Base-by-base conservation (phyloP, 768 basidiomycete genomes). In the Mycena rebaudengoi region DNA sequence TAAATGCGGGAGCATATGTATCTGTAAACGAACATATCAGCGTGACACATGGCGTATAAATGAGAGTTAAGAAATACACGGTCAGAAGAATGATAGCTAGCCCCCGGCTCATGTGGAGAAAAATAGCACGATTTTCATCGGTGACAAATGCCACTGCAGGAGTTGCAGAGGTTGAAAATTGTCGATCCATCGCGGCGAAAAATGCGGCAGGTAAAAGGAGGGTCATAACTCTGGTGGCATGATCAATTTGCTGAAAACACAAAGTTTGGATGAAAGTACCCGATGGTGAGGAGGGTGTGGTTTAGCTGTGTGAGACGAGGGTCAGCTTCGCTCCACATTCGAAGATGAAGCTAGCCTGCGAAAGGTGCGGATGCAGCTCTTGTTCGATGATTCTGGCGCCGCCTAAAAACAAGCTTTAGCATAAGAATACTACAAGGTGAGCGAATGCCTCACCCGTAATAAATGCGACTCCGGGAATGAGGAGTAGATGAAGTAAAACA, bases 391-490 rank as follows among this genome's bases (percentile, higher is more conserved):
- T 79, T 21, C 83, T 81, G n/a, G 86, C 87, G 44, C 91, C 91
- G 23, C 91, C 81, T 5, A 83, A 16, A 2, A 18, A 16, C 18
- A n/a, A n/a, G n/a, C n/a, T n/a, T n/a, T 5, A 29, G 39, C 25
- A 50, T 32, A 49, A 13, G 5, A n/a, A 16, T 5, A 8, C 3
- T 2, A 14, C 4, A 40, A 33, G 5, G 21, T 69, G 78, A 26
- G 91, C 78, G 20, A 82, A 81, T 21, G 85, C 85, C 50, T 88
- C 89, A 28, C 90, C 91, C 2, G 84, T 84, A n/a, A 92, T 79
- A 71, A 92, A 92, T 0, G 90, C 80, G 0, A 84, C 80, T 3
- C 91, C 91, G 0, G 91, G 91, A 43, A 92, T 80, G 14, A 93
- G 82, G 1, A 93, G 81, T 1, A 92, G 80, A 72, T 91, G 91